Evolutionary conservation across 331 rosid species (phyloP), one percentile per base, ranked within the genome.

Genomic region (Ulmus americana): DNA sequence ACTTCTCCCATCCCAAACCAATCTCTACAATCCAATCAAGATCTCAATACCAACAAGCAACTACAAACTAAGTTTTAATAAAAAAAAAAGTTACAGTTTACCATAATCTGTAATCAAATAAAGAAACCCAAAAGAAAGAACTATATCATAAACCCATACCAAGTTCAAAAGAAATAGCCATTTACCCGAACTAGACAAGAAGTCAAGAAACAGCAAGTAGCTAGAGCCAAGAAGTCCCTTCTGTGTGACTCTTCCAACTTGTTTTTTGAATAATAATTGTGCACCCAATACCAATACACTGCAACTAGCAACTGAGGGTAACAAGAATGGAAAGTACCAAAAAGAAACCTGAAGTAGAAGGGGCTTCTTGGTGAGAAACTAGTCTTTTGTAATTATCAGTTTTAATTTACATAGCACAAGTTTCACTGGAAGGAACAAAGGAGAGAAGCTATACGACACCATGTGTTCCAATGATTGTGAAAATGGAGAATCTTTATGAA

Each of bases 1-100:
- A 76, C 43, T 28, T 57, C 58, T 65, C 72, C 71, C 90, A 84
- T 82, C 71, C 64, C 61, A 71, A 42, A 20, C 44, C 8, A 9
- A 43, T n/a, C 65, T n/a, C 65, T 81, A 77, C 45, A 22, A 68
- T 69, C 84, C 70, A 78, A 72, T 52, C 45, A 54, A 7, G 6
- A 50, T 15, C 15, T 49, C 15, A 49, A 13, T 1, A 62, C 22
- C 45, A 58, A 10, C 15, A 12, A 39, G 40, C 9, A 39, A 43
- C 10, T 60, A 4, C 45, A n/a, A 63, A 63, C 11, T 12, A 11
- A 55, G 39, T 18, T 5, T 8, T 6, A 13, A 22, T 3, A 12
- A 56, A 56, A 56, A 56, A 56, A 56, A 1, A 11, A 11, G 5
- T 1, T 15, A 5, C 10, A 6, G 22, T 22, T 50, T 5, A 14